Evolutionary conservation across 2,329 filamentous ascomycete genomes (phyloP), one percentile per base, ranked within the genome.

Genomic region (Dryadomyces sulphureus): DNA sequence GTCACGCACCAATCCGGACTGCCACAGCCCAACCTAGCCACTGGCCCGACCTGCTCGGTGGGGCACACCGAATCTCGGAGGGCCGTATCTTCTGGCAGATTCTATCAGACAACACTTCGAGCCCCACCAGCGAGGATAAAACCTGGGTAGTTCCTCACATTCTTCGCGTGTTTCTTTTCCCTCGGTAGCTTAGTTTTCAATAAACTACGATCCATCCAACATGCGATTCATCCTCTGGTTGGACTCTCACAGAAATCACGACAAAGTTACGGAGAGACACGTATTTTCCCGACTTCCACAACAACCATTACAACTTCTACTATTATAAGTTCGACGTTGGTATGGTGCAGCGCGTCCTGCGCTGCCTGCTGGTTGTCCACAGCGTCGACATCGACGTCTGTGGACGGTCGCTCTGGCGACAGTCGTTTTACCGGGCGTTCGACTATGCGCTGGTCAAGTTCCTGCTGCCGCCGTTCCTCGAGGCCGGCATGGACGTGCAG

Each of bases 401-500:
- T 17, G 42, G 30, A 35, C 42, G 32, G 17, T 25, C 21, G 34
- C 43, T 44, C 14, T 44, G 42, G 32, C 32, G 20, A 20, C 42
- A 36, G 42, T 11, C 17, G 32, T 11, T 20, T 3, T n/a, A 16
- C 12, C n/a, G 19, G 19, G 3, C 20, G 32, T 20, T 45, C 22
- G 43, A 45, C 34, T 38, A 45, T 25, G 34, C 14, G 21, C 17
- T 38, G 4, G 21, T 45, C 34, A 27, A 30, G n/a, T 8, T 4
- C 34, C 14, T 45, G 32, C 35, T 45, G 43, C 43, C 43, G 22
- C 43, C 43, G 20, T 45, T 45, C 20, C 43, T 45, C 34, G 43
- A 45, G 43, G 43, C 43, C 35, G 34, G 34, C 20, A 27, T 45
- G 25, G 14, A 30, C 16, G 32, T 45, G 43, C 35, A 16, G 20